Evolutionary conservation across 805 yeast genomes (phyloP).

Genomic region (Maudiozyma pseudohumilis): DNA sequence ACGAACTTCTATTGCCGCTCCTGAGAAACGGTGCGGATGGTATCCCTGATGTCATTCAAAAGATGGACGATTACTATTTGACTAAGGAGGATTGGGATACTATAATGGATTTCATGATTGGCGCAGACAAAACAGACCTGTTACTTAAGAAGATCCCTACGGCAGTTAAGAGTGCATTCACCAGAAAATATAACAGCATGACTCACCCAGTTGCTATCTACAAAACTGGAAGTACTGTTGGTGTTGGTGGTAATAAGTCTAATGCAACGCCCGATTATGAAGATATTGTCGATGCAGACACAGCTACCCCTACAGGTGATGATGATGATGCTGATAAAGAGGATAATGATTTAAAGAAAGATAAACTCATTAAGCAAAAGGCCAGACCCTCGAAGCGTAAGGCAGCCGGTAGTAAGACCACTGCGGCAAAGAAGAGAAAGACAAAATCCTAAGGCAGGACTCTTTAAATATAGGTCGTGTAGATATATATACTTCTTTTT

Average conservation of each 20-base stretch:
- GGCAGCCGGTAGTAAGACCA: constrained; percentile 9
- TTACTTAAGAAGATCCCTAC: constrained; percentile 57
- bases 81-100: constrained; percentile 91
- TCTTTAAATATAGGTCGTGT: no score
- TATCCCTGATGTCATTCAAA: constrained; percentile 50
- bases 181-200: constrained; percentile 66
- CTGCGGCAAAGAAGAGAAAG: constrained; percentile 14
- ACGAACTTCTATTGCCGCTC: constrained; percentile 51
- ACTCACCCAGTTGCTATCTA: constrained; percentile 81
- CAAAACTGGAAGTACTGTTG: constrained; percentile 56
- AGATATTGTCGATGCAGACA: constrained; percentile 30
- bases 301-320: constrained; percentile 22
- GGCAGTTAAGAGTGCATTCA: constrained; percentile 73
- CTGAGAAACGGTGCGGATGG: constrained; percentile 48
- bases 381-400: constrained; percentile 24
- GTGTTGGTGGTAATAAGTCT: constrained; percentile 12
- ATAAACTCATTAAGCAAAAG: constrained; percentile 28
- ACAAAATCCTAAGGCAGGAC: constrained; percentile 12
- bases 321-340: constrained; percentile 22
- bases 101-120: constrained; percentile 74
- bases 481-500: no score
- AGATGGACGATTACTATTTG: constrained; percentile 76
- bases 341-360: constrained; percentile 29
- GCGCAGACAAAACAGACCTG: constrained; percentile 39
- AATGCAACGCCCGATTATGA: constrained; percentile 28